phyloP scores from a whole-genome alignment of 208 protist species.

The Wallacemonas sp. region DNA sequence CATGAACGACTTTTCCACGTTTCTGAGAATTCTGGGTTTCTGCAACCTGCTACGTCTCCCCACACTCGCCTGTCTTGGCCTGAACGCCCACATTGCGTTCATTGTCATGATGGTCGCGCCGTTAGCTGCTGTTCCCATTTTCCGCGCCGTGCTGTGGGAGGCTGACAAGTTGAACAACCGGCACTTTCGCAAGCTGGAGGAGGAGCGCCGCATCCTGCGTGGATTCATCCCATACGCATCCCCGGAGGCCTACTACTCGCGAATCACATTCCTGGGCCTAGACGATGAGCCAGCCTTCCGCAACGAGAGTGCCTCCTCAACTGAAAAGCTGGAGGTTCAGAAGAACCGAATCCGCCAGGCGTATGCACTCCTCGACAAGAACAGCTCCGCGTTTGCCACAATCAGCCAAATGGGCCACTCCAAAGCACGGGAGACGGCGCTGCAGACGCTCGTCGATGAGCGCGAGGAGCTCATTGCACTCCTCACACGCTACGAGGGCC shows the following conservation, averaged over 20 bases:
- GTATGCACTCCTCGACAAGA: slow-evolving; percentile 48
- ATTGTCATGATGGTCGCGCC: slow-evolving; percentile 19
- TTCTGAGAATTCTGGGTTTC: slow-evolving; percentile 20
- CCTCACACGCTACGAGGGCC: slow-evolving; percentile 32
- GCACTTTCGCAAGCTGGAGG: slow-evolving; percentile 18
- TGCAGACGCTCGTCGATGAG: slow-evolving; percentile 33
- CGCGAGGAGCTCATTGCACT: slow-evolving; percentile 33
- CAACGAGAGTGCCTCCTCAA: background rate
- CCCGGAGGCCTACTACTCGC: slow-evolving; percentile 36
- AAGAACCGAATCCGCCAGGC: slow-evolving; percentile 34
- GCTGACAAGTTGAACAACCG: slow-evolving; percentile 23
- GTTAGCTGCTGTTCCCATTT: slow-evolving; percentile 9
- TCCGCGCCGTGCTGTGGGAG: slow-evolving; percentile 27
- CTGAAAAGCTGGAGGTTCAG: slow-evolving; percentile 30
- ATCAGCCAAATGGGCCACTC: slow-evolving; percentile 40
- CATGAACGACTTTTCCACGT: slow-evolving; percentile 24
- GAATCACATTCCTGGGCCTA: slow-evolving; percentile 29
- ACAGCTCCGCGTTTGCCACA: slow-evolving; percentile 29
- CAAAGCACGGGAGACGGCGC: slow-evolving; percentile 30
- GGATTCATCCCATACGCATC: slow-evolving; percentile 34
- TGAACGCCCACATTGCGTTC: slow-evolving; percentile 23
- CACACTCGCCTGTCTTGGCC: slow-evolving; percentile 22
- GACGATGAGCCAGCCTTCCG: slow-evolving; percentile 38
- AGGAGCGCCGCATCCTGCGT: slow-evolving; percentile 24
- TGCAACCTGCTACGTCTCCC: slow-evolving; percentile 24